These are phyloP conservation scores for Naganishia vaughanmartiniae DNA, from an alignment of 768 basidiomycete genomes.

Conservation along the genomic window DNA sequence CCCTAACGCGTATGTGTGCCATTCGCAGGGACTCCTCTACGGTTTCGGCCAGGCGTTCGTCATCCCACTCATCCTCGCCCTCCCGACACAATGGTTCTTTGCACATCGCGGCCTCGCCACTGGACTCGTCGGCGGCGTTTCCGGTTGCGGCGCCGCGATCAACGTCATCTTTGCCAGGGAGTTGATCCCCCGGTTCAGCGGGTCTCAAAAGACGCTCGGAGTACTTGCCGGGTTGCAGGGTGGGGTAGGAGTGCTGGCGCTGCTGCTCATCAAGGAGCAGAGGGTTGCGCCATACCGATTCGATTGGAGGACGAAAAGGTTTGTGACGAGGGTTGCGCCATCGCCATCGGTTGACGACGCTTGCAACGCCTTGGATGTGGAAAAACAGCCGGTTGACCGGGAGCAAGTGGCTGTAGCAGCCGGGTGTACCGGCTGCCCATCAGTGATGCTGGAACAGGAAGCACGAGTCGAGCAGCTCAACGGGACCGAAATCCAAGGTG, in stretches of 20 bases:
- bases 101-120: conserved; percentile 29
- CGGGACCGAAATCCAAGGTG: neutral
- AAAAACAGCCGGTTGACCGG: neutral
- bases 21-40: conserved; percentile 27
- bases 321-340: neutral
- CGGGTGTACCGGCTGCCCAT: neutral
- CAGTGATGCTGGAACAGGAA: neutral
- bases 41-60: conserved; percentile 27
- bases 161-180: conserved; percentile 19
- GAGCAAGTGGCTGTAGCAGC: conserved; percentile 14
- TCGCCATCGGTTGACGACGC: neutral
- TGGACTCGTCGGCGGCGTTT: conserved; percentile 29
- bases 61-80: conserved; percentile 31
- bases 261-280: conserved; percentile 17
- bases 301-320: conserved; percentile 8
- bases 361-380: neutral
- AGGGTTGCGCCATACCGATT: neutral
- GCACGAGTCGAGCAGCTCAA: neutral
- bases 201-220: conserved; percentile 12
- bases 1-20: no score
- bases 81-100: conserved; percentile 35
- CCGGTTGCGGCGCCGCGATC: conserved; percentile 31
- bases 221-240: conserved; percentile 20
- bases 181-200: conserved; percentile 26
- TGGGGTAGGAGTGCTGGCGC: conserved; percentile 16